Conservation (phyloP, 2,329 filamentous ascomycete genomes). For the Raffaelea ambrosiae region DNA sequence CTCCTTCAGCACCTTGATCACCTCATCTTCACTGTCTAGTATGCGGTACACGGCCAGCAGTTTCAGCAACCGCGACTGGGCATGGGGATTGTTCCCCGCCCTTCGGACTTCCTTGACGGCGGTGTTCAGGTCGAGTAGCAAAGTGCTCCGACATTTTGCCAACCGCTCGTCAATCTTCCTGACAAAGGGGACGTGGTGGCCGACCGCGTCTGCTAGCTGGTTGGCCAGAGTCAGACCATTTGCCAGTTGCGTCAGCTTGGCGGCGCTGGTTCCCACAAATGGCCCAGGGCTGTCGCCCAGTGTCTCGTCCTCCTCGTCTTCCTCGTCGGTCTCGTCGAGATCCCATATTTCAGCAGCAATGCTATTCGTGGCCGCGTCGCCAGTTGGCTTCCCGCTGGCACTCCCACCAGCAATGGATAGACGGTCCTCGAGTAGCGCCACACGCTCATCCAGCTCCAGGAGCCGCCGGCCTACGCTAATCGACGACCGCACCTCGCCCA, state of each 20-base stretch:
- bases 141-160: constrained; percentile 43
- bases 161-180: constrained; percentile 44
- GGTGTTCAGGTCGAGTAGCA: constrained; percentile 46
- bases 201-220: constrained; percentile 33
- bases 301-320: constrained; percentile 22
- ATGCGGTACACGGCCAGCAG: constrained; percentile 45
- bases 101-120: constrained; percentile 35
- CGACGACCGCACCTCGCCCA: constrained; percentile 52
- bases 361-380: constrained; percentile 18
- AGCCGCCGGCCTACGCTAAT: constrained; percentile 55
- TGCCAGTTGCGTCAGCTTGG: constrained; percentile 36
- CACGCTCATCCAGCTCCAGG: constrained; percentile 57
- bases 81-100: constrained; percentile 26
- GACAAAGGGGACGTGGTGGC: constrained; percentile 39
- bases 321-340: constrained; percentile 20
- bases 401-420: constrained; percentile 42
- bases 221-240: constrained; percentile 35
- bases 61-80: constrained; percentile 37
- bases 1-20: constrained; percentile 39
- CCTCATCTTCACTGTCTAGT: constrained; percentile 43
- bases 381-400: neutral
- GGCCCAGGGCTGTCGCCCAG: constrained; percentile 17
- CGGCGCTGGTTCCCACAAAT: constrained; percentile 36
- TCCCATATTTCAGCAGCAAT: neutral
- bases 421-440: constrained; percentile 54